Evolutionary conservation across 164 flowering plant species (phyloP).

Genomic region (Hamamelis virginiana): DNA sequence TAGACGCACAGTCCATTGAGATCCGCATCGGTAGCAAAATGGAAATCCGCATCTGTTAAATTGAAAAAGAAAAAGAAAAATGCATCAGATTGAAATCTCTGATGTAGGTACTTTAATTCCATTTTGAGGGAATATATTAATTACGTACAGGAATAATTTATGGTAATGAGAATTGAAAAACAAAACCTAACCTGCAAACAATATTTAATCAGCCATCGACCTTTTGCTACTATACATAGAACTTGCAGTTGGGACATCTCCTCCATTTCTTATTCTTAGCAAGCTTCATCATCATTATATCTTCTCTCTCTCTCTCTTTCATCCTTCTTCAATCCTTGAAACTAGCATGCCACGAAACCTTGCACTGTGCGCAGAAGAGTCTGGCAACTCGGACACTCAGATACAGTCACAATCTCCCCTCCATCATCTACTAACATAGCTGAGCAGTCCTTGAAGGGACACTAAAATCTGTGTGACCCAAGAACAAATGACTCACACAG

Average conservation of each 20-base stretch:
- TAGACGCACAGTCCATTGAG: too few relatives aligned
- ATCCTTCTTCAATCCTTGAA: conserved; percentile 12
- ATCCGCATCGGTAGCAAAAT: too few relatives aligned
- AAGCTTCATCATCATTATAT: conserved; percentile 32
- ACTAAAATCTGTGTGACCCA: conserved; percentile 19
- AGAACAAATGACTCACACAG: conserved; percentile 25
- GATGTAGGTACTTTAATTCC: too few relatives aligned
- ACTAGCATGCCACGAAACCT: conserved; percentile 41
- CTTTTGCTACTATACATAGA: conserved; percentile 49
- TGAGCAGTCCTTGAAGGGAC: conserved; percentile 36
- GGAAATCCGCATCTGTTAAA: too few relatives aligned
- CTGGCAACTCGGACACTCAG: conserved; percentile 43
- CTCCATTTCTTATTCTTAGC: conserved; percentile 43
- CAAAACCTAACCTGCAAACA: conserved; percentile 38
- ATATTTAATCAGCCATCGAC: conserved; percentile 38
- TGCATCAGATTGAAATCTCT: too few relatives aligned
- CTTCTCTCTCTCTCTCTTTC: conserved; percentile 30
- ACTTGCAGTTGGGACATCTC: conserved; percentile 47
- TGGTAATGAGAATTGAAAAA: too few relatives aligned
- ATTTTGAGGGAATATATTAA: too few relatives aligned
- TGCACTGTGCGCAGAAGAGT: conserved; percentile 43
- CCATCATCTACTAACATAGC: conserved; percentile 26
- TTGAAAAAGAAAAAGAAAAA: too few relatives aligned
- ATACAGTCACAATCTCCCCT: conserved; percentile 4
- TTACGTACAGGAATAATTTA: too few relatives aligned